Conservation (phyloP, 768 basidiomycete species). For the Tricholoma terreum region DNA sequence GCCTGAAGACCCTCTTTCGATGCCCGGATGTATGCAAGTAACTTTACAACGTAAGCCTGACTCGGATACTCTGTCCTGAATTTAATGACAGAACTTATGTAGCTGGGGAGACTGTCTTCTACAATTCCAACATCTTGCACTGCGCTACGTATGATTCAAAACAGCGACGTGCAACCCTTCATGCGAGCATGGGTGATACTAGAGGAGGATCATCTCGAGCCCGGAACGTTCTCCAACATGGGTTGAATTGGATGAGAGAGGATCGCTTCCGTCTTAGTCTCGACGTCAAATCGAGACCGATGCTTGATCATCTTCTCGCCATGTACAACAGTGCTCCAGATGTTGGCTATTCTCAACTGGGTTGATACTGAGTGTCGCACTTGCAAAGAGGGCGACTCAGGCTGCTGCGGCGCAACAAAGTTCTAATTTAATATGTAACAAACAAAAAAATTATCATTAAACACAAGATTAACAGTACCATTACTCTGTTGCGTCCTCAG, state of each 20-base stretch:
- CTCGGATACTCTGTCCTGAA: neutral
- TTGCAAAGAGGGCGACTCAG: no score
- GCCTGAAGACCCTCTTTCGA: slow-evolving; percentile 56
- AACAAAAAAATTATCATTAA: no score
- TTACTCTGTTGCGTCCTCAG: no score
- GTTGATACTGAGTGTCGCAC: neutral
- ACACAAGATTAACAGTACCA: no score
- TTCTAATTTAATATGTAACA: no score
- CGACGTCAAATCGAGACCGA: slow-evolving; percentile 42
- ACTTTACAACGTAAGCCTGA: slow-evolving; percentile 47
- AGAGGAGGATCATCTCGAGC: slow-evolving; percentile 62
- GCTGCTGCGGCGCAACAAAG: no score
- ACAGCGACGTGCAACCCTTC: slow-evolving; percentile 59
- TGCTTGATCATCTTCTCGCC: slow-evolving; percentile 56
- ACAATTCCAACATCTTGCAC: slow-evolving; percentile 77
- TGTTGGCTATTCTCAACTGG: slow-evolving; percentile 49
- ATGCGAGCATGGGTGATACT: slow-evolving; percentile 62
- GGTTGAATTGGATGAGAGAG: slow-evolving; percentile 65
- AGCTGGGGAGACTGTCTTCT: slow-evolving; percentile 79
- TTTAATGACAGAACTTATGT: neutral
- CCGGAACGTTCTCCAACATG: slow-evolving; percentile 74
- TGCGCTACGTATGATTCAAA: slow-evolving; percentile 60
- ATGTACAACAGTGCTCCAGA: slow-evolving; percentile 44
- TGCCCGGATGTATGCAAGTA: slow-evolving; percentile 66
- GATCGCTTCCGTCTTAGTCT: slow-evolving; percentile 44